Evolutionary conservation across 352 stramenopile genomes (phyloP).

Genomic region (Pythium monospermum): DNA sequence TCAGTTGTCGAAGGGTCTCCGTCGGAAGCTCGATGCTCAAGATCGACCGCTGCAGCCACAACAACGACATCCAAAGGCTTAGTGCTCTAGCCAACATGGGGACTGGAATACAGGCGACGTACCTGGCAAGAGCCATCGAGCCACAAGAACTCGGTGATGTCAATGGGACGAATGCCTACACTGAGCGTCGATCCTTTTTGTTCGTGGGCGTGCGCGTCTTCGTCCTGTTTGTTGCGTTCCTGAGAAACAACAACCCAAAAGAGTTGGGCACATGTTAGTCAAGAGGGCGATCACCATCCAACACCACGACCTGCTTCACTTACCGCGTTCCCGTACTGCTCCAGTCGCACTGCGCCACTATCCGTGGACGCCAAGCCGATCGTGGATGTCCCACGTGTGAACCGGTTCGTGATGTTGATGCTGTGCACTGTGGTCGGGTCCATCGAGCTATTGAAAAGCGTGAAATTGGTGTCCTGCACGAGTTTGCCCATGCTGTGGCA

Average conservation of each 20-base stretch:
- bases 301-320: not conserved
- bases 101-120: not conserved
- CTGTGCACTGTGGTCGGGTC: conserved; percentile 5
- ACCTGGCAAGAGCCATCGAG: conserved; percentile 70
- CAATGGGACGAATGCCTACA: conserved; percentile 26
- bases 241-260: conserved; percentile 3
- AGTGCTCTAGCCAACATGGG: too few species aligned
- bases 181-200: conserved; percentile 22
- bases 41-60: conserved; percentile 30
- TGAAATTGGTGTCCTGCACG: conserved; percentile 32
- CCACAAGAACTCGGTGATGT: conserved; percentile 52
- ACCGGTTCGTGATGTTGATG: conserved; percentile 35
- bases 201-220: conserved; percentile 29
- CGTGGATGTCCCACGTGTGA: conserved; percentile 34
- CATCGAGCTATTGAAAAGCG: conserved; percentile 28
- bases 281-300: too few species aligned
- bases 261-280: too few species aligned
- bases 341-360: conserved; percentile 28
- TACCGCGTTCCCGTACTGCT: conserved; percentile 47
- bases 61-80: too few species aligned
- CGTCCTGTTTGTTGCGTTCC: conserved; percentile 22
- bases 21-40: conserved; percentile 36
- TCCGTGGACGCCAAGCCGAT: conserved; percentile 19
- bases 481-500: conserved; percentile 59
- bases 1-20: conserved; percentile 20